A percentile compares a stretch with the other conserved stretches of the same genome.
Conservation (phyloP, 371 early-diverging fungal genomes). For the Lichtheimia corymbifera region DNA sequence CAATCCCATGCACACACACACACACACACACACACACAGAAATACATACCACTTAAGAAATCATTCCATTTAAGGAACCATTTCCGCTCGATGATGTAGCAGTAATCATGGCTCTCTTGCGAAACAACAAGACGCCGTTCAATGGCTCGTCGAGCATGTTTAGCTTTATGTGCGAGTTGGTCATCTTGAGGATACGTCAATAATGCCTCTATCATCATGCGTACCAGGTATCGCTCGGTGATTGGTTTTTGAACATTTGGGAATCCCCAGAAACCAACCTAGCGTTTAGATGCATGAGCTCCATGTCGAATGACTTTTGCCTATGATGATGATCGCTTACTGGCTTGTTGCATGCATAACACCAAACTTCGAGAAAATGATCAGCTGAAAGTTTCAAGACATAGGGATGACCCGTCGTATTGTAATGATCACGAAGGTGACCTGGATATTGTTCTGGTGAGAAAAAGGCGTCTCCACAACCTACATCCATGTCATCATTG, state of each 20-base stretch:
- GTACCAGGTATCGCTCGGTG: slow-evolving; percentile 1
- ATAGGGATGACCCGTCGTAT: slow-evolving; percentile 6
- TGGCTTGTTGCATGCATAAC: slow-evolving; percentile 16
- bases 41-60: slow-evolving; percentile 6
- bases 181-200: neutral
- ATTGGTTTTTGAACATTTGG: slow-evolving; percentile 10
- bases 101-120: slow-evolving; percentile 5
- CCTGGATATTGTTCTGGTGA: slow-evolving; percentile 11
- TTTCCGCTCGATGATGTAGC: slow-evolving; percentile 1
- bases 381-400: slow-evolving; percentile 6
- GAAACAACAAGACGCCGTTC: neutral
- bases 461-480: slow-evolving; percentile 15
- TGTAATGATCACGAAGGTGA: slow-evolving; percentile 15
- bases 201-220: neutral
- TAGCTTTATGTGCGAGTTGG: neutral
- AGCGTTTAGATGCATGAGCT: neutral
- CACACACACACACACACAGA: neutral
- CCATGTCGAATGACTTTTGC: neutral
- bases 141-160: slow-evolving; percentile 2
- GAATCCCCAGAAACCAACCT: slow-evolving; percentile 16
- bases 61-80: slow-evolving; percentile 12
- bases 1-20: no score
- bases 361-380: slow-evolving; percentile 18
- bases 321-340: neutral
- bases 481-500: neutral